Percentiles rank a stretch among this genome's conserved stretches.
phyloP scores from a whole-genome alignment of 768 basidiomycete species.

The Rhodotorula babjevae region DNA sequence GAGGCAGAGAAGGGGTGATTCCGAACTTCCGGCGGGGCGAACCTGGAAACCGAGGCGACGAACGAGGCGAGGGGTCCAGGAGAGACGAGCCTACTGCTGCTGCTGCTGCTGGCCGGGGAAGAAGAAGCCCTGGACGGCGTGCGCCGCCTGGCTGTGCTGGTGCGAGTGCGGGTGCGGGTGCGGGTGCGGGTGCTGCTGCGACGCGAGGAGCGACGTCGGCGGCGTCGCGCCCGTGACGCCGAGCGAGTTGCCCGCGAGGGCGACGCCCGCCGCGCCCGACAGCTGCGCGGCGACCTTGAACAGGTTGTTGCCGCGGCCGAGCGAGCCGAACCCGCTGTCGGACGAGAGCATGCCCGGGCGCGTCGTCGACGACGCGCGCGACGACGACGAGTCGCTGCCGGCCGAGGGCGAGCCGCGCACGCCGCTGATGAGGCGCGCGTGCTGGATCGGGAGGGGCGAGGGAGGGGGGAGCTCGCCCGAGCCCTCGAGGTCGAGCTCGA shows the following conservation, averaged over 20 bases:
- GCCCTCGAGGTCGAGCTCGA: slow-evolving; percentile 38
- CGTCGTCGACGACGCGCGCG: neutral
- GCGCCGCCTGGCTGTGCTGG: neutral
- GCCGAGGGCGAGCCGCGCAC: neutral
- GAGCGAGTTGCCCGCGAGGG: neutral
- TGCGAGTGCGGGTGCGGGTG: too few species aligned
- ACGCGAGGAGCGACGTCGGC: neutral
- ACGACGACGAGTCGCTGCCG: slow-evolving; percentile 7
- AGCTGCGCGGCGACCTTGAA: neutral
- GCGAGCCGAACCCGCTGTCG: slow-evolving; percentile 18
- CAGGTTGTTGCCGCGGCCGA: neutral
- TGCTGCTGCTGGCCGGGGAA: neutral
- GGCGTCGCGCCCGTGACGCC: neutral
- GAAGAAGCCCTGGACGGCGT: neutral
- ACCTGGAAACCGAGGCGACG: too few species aligned
- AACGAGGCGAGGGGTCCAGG: neutral
- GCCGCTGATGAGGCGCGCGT: slow-evolving; percentile 1
- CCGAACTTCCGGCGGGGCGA: too few species aligned
- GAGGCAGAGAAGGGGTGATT: neutral
- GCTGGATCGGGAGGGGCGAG: slow-evolving; percentile 20
- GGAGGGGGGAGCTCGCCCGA: slow-evolving; percentile 12
- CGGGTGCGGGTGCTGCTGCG: neutral
- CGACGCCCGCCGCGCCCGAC: neutral
- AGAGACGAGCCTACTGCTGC: neutral
- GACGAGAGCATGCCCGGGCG: slow-evolving; percentile 15